A percentile compares a stretch with the other conserved stretches of the same genome.
Evolutionary conservation across 805 yeast species (phyloP).

Genomic region (Schwanniomyces occidentalis): DNA sequence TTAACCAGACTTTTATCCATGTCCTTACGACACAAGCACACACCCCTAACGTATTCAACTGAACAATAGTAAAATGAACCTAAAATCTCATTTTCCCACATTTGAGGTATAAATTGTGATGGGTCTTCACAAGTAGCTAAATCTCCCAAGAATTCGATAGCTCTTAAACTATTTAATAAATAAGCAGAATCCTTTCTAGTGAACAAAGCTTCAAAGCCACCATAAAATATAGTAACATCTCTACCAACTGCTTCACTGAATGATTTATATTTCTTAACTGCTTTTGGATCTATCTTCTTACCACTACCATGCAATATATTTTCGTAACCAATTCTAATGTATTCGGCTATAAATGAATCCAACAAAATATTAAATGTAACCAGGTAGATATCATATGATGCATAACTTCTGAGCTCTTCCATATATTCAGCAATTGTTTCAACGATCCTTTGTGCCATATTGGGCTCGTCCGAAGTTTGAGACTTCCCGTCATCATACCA

Average conservation of each 20-base stretch:
- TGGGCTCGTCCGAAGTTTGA: constrained; percentile 30
- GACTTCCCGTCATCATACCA: constrained; percentile 61
- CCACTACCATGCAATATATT: constrained; percentile 43
- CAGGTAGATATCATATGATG: constrained; percentile 42
- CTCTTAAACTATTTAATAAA: constrained; percentile 39
- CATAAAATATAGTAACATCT: constrained; percentile 38
- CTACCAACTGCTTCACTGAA: constrained; percentile 40
- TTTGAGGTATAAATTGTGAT: constrained; percentile 33
- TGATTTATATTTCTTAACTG: constrained; percentile 35
- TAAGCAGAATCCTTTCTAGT: constrained; percentile 41
- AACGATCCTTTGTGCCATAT: constrained; percentile 58
- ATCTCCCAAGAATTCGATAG: constrained; percentile 41
- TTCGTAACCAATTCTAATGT: constrained; percentile 41
- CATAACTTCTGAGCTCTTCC: constrained; percentile 56
- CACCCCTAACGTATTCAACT: constrained; percentile 62
- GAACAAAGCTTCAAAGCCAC: constrained; percentile 36
- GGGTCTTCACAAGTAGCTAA: constrained; percentile 42
- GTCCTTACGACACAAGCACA: constrained; percentile 55
- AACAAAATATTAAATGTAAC: constrained; percentile 38
- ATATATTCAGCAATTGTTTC: constrained; percentile 78
- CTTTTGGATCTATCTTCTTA: constrained; percentile 40
- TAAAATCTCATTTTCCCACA: constrained; percentile 61
- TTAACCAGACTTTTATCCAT: constrained; percentile 32
- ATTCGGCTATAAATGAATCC: constrained; percentile 38
- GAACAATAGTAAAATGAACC: constrained; percentile 77